phyloP scores from a whole-genome alignment of 352 stramenopile genomes.

The Phytophthora multivora region DNA sequence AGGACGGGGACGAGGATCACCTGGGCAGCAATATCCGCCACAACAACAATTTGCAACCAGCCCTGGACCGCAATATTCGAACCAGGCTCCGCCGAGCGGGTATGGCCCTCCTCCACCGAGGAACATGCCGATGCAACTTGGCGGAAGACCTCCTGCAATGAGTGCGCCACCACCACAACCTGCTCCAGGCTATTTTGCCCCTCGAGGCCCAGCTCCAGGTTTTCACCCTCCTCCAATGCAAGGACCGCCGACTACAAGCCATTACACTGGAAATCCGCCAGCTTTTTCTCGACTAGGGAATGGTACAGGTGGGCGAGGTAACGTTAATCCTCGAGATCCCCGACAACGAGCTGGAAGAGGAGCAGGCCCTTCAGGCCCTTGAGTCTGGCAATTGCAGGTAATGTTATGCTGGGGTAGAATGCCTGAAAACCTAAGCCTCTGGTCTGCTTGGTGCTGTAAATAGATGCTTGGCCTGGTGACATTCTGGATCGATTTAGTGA shows the following conservation, averaged over 20 bases:
- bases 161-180: slow-evolving; percentile 4
- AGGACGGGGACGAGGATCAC: slow-evolving; percentile 32
- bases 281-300: slow-evolving; percentile 19
- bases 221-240: slow-evolving; percentile 24
- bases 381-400: slow-evolving; percentile 14
- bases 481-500: slow-evolving; percentile 12
- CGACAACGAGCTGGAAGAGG: slow-evolving; percentile 37
- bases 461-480: slow-evolving; percentile 26
- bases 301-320: slow-evolving; percentile 25
- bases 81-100: slow-evolving; percentile 21
- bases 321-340: slow-evolving; percentile 41
- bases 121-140: slow-evolving; percentile 26
- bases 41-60: slow-evolving; percentile 21
- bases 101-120: slow-evolving; percentile 25
- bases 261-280: slow-evolving; percentile 21
- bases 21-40: slow-evolving; percentile 23
- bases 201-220: slow-evolving; percentile 13
- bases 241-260: background rate
- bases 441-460: slow-evolving; percentile 22
- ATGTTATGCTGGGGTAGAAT: slow-evolving; percentile 15
- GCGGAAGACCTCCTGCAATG: slow-evolving; percentile 7
- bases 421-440: slow-evolving; percentile 10
- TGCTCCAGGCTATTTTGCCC: slow-evolving; percentile 21
- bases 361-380: slow-evolving; percentile 11
- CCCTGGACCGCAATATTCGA: slow-evolving; percentile 22